Percentiles rank a stretch among this genome's conserved stretches.
These are phyloP conservation scores for Erythrophleum fordii DNA, from an alignment of 306 rosid species.

Conservation along the genomic window DNA sequence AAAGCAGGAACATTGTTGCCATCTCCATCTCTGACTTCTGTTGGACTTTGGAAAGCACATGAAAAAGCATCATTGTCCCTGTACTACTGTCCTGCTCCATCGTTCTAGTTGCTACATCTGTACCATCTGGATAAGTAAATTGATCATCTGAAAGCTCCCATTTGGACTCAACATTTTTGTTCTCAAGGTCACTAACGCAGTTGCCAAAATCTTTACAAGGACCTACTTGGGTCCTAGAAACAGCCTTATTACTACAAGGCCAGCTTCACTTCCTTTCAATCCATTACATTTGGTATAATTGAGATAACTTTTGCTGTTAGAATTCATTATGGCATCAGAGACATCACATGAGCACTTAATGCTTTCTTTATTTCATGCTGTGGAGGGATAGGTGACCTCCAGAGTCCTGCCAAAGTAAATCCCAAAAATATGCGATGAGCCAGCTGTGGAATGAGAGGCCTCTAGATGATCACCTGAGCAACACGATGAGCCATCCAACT, in stretches of 20 bases:
- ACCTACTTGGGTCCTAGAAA: constrained; percentile 7
- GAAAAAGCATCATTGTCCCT: constrained; percentile 27
- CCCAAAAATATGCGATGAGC: constrained; percentile 37
- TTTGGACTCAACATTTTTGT: constrained; percentile 14
- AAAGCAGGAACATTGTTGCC: constrained; percentile 35
- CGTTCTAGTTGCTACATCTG: not conserved
- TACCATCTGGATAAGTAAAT: constrained; percentile 7
- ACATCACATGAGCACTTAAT: too few species aligned
- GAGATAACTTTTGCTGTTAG: constrained; percentile 33
- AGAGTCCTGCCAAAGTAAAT: constrained; percentile 37
- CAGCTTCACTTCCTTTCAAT: constrained; percentile 36
- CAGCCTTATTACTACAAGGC: constrained; percentile 32
- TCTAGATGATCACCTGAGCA: constrained; percentile 50
- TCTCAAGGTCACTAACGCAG: constrained; percentile 14
- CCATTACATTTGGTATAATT: too few species aligned
- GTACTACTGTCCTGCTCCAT: constrained; percentile 26
- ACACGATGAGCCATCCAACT: constrained; percentile 51
- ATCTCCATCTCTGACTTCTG: constrained; percentile 29
- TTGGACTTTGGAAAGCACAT: constrained; percentile 22
- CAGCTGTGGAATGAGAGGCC: constrained; percentile 49
- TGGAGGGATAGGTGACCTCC: too few species aligned
- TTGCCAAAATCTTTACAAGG: constrained; percentile 28
- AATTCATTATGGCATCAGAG: constrained; percentile 22
- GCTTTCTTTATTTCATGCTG: too few species aligned
- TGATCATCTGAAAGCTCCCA: constrained; percentile 26